Evolutionary conservation across 2,329 filamentous ascomycete species (phyloP), one percentile per base, ranked within the genome.

Genomic region (Xylaria sp.): DNA sequence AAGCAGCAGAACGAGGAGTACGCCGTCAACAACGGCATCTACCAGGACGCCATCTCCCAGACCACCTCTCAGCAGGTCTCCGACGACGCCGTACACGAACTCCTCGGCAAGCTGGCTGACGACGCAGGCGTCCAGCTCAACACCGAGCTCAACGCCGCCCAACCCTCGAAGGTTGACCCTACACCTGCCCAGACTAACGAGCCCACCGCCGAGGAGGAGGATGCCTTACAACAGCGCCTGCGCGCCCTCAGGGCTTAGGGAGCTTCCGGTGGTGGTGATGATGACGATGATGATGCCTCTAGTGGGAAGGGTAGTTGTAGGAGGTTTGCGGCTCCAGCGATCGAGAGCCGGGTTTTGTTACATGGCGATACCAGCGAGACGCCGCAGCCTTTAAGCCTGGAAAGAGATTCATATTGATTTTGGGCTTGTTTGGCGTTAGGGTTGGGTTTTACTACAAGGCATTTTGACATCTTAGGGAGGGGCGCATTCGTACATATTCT

Each of bases 21-120:
- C 79, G 85, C 86, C 78, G 87, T 89, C 81, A 85, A 83, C 77
- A 89, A 88, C 79, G 86, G 90, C 73, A 93, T 94, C 81, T 96
- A 96, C 81, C 93, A 95, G 80, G 93, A 94, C 76, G 92, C 93
- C 67, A 95, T 94, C 70, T 89, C 88, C 25, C 90, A 91, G 68
- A 91, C 91, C 43, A 97, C 93, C 1, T 79, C 92, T 80, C 75
- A 91, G 83, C 78, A 92, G 84, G 79, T 94, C 82, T 82, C 92
- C 83, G 81, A 97, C 78, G 93, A 97, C 73, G 93, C 94, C 73
- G 93, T 97, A 1, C 93, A 97, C 79, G 90, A 93, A 72, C 82
- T 97, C 70, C 91, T 97, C 81, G 91, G 89, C 71, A 92, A 97
- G 81, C 88, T 96, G 50, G 93, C 93, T 70, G 94, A 97, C 79